Evolutionary conservation across 2,329 filamentous ascomycete genomes (phyloP).

Genomic region (Sclerotinia borealis): DNA sequence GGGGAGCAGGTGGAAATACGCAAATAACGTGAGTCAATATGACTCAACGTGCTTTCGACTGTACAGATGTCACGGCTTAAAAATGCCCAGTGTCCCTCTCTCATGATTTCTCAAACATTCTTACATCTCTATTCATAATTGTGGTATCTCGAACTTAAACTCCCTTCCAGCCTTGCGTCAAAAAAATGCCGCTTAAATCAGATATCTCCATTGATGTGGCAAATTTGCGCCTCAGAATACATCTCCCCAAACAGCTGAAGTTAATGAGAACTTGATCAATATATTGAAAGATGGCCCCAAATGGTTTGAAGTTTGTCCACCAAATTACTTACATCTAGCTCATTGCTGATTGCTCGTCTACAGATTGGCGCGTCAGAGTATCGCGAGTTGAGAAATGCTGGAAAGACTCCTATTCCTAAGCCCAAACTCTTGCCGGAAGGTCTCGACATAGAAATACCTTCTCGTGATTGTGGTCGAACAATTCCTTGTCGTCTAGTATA

Average conservation of each 20-base stretch:
- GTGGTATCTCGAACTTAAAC: no score
- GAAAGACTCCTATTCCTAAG: slow-evolving; percentile 45
- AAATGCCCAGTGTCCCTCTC: not conserved
- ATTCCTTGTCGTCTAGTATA: slow-evolving; percentile 42
- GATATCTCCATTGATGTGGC: slow-evolving; percentile 38
- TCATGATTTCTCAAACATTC: slow-evolving; percentile 45
- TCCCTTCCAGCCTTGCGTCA: not conserved
- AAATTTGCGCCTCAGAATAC: slow-evolving; percentile 39
- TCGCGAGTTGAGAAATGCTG: slow-evolving; percentile 46
- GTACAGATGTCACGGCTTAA: not conserved
- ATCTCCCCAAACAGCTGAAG: slow-evolving; percentile 36
- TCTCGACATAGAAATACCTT: slow-evolving; percentile 43
- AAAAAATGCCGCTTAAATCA: slow-evolving; percentile 32
- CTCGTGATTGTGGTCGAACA: slow-evolving; percentile 42
- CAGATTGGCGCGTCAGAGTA: slow-evolving; percentile 48
- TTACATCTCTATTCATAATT: not conserved
- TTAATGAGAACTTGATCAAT: slow-evolving; percentile 36
- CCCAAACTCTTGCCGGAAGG: slow-evolving; percentile 42
- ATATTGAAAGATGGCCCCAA: slow-evolving; percentile 35
- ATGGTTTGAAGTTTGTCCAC: slow-evolving; percentile 44
- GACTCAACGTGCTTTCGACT: not conserved
- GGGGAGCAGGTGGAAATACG: not conserved
- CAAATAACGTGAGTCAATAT: not conserved
- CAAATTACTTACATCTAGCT: not conserved
- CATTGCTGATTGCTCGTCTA: not conserved